Base-by-base conservation (phyloP, 352 stramenopile species). In the Globisporangium spiculum region DNA sequence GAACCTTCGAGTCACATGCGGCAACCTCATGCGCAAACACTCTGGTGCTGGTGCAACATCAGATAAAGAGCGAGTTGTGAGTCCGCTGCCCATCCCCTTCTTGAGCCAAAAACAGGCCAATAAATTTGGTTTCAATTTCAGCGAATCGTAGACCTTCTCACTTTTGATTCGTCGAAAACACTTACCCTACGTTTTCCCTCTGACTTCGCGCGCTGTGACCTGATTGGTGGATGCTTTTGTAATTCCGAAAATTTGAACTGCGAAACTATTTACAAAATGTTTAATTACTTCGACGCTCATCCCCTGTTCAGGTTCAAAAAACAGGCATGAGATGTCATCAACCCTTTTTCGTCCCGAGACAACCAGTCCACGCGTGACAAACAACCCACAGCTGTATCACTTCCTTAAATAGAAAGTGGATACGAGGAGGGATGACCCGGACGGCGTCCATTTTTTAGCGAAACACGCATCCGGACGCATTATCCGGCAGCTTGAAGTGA, bases 201-300 rank as follows among this genome's bases (percentile, higher is more conserved):
- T 73, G 77, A 81, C 67, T 75, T 85, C 78, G 75, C 67, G 46
- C 60, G 24, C 41, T 48, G 59, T 27, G 6, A 46, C 52, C 52
- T 80, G 77, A 87, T 87, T 87, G 77, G 77, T 61, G 72, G 75
- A 77, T 68, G 32, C 48, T 54, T 46, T 50, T 60, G 50, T 38
- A 72, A 66, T 62, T 71, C 50, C 18, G 44, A 55, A 34, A 65
- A 70, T 59, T 68, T 72, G 63, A 68, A 62, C 50, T 41, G 20
- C 22, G 22, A 52, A 75, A 69, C 44, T 59, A 32, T 65, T 10
- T 26, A 1, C 20, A 46, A 24, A 16, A 55, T 26, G 22, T 50
- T 67, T 70, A 62, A 65, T 55, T 67, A 60, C 64, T 57, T 72
- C 30, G 18, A 2, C 0, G 24, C 9, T 22, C 55, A 24, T 34